Conservation (phyloP, 768 basidiomycete genomes). For the Russula olivacea region DNA sequence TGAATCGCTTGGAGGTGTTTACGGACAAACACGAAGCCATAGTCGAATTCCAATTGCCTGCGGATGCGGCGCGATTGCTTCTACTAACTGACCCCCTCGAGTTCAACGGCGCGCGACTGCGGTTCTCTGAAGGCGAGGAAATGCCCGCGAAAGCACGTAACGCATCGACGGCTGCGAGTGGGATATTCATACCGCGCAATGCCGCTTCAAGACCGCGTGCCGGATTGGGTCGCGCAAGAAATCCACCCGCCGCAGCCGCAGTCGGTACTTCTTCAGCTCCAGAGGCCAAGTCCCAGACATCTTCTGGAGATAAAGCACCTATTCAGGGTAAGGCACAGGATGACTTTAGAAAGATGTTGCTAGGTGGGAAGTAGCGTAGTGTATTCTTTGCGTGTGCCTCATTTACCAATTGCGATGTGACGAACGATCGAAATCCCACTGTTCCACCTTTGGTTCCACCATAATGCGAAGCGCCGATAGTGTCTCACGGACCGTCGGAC, state of each 20-base stretch:
- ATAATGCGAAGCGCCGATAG: background rate
- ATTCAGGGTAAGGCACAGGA: conserved; percentile 53
- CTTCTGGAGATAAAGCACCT: conserved; percentile 19
- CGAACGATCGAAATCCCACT: no score
- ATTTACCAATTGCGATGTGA: background rate
- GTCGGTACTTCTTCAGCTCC: conserved; percentile 19
- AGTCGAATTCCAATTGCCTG: conserved; percentile 58
- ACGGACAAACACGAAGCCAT: conserved; percentile 52
- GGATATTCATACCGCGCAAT: conserved; percentile 62
- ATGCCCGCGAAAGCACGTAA: conserved; percentile 32
- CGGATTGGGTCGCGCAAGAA: conserved; percentile 58
- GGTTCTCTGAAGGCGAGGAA: conserved; percentile 50
- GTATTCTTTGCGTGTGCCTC: background rate
- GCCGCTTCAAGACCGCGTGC: conserved; percentile 64
- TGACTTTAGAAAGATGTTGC: conserved; percentile 80
- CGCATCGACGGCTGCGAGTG: conserved; percentile 37
- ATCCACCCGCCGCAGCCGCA: conserved; percentile 24
- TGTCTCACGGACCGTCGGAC: background rate
- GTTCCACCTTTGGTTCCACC: no score
- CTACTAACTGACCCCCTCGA: conserved; percentile 65
- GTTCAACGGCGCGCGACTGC: conserved; percentile 56
- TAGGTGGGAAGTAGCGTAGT: conserved; percentile 28
- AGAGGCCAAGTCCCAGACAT: conserved; percentile 22
- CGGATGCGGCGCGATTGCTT: conserved; percentile 77
- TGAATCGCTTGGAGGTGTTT: conserved; percentile 75